Base-by-base conservation (phyloP, 2,329 filamentous ascomycete species). In the Pezicula radicicola region DNA sequence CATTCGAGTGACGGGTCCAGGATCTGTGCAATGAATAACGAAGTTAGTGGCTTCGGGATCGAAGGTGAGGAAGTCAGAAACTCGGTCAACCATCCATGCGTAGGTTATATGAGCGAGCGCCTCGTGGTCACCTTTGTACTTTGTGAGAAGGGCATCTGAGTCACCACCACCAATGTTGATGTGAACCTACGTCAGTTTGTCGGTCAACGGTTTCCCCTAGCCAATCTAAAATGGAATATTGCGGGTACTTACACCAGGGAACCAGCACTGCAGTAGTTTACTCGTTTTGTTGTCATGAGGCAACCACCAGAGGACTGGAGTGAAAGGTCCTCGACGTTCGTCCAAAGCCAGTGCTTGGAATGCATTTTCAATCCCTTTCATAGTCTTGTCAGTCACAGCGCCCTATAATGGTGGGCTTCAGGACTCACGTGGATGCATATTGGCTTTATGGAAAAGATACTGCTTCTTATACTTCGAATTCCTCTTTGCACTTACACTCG, bases 281-380 rank as follows among this genome's bases (percentile, higher is more conserved):
- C 25, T 48, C 6, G 27, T 65, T 64, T 6, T 48, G 51, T 42
- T 61, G 19, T 18, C 18, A 7, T 39, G 21, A 1, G 50, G 42
- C 27, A 43, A 30, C 15, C 64, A 59, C 68, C 68, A 71, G 12
- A 71, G 40, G 4, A 69, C 63, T 13, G 69, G 68, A 3, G 49
- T 42, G 54, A 69, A 71, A 3, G 66, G 52, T 12, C 55, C 46
- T 28, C 74, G 67, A 19, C 69, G 68, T 57, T 77, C 74, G 55
- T 76, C 74, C 15, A 76, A 65, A 4, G 72, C 72, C 6, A 77
- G 63, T 6, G 73, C 73, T 51, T 76, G 74, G 54, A 76, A 76
- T 1, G 74, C 74, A 54, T 74, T 62, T 51, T 73, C 65, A n/a
- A 77, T 67, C 51, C 68, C 64, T 54, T 59, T 15, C 16, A 13